phyloP scores from a whole-genome alignment of 768 basidiomycete genomes.

The Porphyrellus cyaneotinctus region DNA sequence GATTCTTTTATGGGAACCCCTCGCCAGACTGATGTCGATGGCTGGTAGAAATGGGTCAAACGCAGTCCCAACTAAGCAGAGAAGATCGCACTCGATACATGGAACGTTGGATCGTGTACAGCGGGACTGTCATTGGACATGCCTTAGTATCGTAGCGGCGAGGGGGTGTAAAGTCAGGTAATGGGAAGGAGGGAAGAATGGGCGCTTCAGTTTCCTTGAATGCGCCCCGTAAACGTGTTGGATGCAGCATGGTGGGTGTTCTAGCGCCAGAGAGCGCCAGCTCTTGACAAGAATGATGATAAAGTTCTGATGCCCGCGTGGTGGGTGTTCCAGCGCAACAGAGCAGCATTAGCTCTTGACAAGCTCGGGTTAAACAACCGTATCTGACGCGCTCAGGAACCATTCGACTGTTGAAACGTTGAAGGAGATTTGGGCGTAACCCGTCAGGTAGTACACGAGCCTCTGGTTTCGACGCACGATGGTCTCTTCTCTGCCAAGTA shows the following conservation, averaged over 20 bases:
- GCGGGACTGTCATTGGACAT: background rate
- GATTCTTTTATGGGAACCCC: conserved; percentile 4
- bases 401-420: too few relatives aligned
- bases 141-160: background rate
- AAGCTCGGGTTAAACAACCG: too few relatives aligned
- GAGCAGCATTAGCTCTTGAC: too few relatives aligned
- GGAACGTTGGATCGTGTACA: background rate
- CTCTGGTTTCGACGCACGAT: too few relatives aligned
- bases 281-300: background rate
- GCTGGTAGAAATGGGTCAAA: background rate
- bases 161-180: background rate
- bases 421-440: too few relatives aligned
- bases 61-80: background rate
- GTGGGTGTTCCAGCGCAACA: too few relatives aligned
- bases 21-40: conserved; percentile 3
- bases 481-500: too few relatives aligned
- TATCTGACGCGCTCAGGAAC: too few relatives aligned
- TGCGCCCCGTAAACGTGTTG: background rate
- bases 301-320: too few relatives aligned
- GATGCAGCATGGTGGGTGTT: background rate
- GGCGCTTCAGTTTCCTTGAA: background rate
- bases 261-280: background rate
- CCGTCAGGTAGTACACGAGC: too few relatives aligned
- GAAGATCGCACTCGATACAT: conserved; percentile 3
- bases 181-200: background rate